Base-by-base conservation (phyloP, 2,329 filamentous ascomycete genomes). In the Nemania sp. region DNA sequence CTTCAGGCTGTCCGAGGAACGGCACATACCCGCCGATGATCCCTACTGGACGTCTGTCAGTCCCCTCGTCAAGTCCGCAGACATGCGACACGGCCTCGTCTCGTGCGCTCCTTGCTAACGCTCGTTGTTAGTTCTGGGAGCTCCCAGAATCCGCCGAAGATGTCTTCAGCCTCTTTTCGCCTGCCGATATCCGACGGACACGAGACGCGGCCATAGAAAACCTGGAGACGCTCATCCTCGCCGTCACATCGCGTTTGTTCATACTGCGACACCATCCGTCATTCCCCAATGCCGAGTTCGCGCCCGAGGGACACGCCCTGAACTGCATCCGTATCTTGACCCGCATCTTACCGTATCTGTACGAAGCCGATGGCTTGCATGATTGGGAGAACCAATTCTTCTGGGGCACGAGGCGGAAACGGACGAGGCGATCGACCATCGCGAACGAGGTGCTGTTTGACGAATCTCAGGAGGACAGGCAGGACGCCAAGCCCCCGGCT, bases 281-380 rank as follows among this genome's bases (percentile, higher is more conserved):
- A 3, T 97, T 97, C 71, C 93, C 93, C 54, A 90, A 97, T 69
- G 83, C 87, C 34, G 91, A 96, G 63, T 81, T 95, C 57, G 93
- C 94, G 12, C 91, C 84, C 78, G 55, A 97, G 73, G 83, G 86
- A 68, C 90, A 97, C 76, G 92, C 90, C n/a, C 83, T 99, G 71
- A 99, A 99, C 78, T 99, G 95, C 75, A 88, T 99, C 71, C 87
- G 95, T 34, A 87, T 98, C 49, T 83, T 99, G 54, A 98, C 94
- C 13, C 87, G 95, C 13, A 79, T 99, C 49, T 81, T 99, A 29
- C 95, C 95, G 5, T 99, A 91, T 73, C 76, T 99, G 21, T 97
- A 97, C 75, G 95, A 99, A 76, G 89, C 89, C 53, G 93, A 97
- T 45, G 83, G 89, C 54, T 78, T 99, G 52, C 85, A 89, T 63